Evolutionary conservation across 176 grass and related monocot species (phyloP).

Genomic region (Secale cereale): DNA sequence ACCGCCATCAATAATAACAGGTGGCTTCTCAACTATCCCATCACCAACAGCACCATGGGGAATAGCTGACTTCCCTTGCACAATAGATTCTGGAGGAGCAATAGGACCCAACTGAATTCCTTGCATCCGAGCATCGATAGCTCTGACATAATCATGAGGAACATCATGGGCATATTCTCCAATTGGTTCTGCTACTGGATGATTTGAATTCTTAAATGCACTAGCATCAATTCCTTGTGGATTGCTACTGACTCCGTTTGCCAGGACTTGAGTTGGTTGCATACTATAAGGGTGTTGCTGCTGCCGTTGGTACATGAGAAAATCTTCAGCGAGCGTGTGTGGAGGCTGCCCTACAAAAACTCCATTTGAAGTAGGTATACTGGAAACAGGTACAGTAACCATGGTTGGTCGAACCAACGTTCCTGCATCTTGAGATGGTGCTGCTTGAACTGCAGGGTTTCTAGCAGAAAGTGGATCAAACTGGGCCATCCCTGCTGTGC

Average conservation of each 20-base stretch:
- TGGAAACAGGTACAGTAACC: conserved; percentile 38
- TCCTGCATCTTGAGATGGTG: conserved; percentile 31
- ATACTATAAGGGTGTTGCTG: conserved; percentile 48
- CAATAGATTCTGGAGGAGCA: conserved; percentile 50
- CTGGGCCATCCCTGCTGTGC: conserved; percentile 17
- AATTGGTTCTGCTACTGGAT: conserved; percentile 31
- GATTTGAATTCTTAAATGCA: conserved; percentile 50
- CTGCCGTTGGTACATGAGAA: conserved; percentile 40
- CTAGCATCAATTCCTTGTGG: conserved; percentile 23
- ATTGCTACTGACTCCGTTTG: conserved; percentile 18
- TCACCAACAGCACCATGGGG: conserved; percentile 22
- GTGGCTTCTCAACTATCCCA: conserved; percentile 38
- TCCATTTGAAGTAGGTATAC: conserved; percentile 39
- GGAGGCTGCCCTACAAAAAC: conserved; percentile 41
- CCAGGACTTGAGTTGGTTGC: conserved; percentile 33
- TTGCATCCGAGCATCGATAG: conserved; percentile 57
- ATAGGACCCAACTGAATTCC: conserved; percentile 54
- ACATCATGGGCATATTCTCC: conserved; percentile 52
- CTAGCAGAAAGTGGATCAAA: conserved; percentile 40
- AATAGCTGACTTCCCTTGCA: conserved; percentile 37
- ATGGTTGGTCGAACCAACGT: conserved; percentile 31
- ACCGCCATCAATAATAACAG: conserved; percentile 24
- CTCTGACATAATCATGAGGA: conserved; percentile 44
- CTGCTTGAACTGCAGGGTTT: conserved; percentile 32
- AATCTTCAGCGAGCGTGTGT: conserved; percentile 35